A percentile compares a stretch with the other conserved stretches of the same genome.
These are phyloP conservation scores for Colletotrichum lupini DNA, from an alignment of 2,329 filamentous ascomycete species.

Conservation along the genomic window DNA sequence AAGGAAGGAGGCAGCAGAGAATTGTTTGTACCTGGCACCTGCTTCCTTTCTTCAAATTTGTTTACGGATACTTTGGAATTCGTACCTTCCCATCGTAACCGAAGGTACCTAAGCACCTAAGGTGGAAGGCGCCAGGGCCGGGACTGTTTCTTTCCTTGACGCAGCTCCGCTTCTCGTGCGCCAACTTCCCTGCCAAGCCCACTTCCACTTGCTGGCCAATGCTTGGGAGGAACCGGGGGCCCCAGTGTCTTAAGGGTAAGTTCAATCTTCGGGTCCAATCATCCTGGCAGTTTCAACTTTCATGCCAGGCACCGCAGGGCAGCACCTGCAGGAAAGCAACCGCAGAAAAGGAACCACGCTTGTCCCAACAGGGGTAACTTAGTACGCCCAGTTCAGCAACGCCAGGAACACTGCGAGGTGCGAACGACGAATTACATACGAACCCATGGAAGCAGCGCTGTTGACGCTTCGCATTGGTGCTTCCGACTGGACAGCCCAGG, in stretches of 20 bases:
- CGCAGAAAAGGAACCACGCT: not conserved
- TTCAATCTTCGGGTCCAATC: constrained; percentile 6
- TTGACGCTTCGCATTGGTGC: constrained; percentile 14
- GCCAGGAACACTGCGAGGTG: not conserved
- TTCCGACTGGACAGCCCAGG: not conserved
- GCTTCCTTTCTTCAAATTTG: not conserved
- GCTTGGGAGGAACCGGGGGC: not conserved
- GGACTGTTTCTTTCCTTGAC: not conserved
- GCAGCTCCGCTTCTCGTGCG: not conserved
- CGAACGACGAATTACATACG: not conserved
- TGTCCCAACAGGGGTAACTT: not conserved
- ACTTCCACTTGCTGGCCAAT: not conserved
- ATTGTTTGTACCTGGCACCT: too few species aligned
- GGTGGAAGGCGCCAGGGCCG: not conserved
- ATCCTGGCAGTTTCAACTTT: constrained; percentile 4
- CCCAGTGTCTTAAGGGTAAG: not conserved
- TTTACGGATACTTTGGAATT: too few species aligned
- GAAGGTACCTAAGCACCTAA: too few species aligned
- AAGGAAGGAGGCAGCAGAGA: too few species aligned
- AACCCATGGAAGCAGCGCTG: not conserved
- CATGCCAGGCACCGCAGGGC: constrained; percentile 2
- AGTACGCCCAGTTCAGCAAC: not conserved
- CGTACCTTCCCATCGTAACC: too few species aligned
- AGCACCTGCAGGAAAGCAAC: not conserved
- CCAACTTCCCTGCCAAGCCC: too few species aligned